Evolutionary conservation across 2,329 filamentous ascomycete genomes (phyloP), one percentile per base, ranked within the genome.

Genomic region (Beauveria australis): DNA sequence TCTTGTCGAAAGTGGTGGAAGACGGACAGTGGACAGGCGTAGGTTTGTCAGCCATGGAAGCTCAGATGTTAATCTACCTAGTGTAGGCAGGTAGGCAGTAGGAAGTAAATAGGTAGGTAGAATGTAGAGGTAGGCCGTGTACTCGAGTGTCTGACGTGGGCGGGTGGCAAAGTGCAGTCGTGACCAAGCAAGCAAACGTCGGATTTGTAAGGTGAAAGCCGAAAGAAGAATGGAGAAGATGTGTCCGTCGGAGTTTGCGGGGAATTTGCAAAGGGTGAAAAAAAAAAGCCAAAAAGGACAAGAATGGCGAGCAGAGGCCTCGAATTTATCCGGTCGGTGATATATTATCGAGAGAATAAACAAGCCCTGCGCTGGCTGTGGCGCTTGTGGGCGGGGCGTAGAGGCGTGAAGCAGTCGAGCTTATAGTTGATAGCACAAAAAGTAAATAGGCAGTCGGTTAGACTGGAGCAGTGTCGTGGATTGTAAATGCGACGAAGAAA

Each of bases 1-100:
- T 49, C 53, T 44, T 61, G 40, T 60, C 61, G 57, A 60, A 60
- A 8, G 30, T 48, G 30, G 60, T 63, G 49, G 59, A 61, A 61
- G 40, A 24, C 33, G 30, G 53, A 30, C 43, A 53, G 19, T 44
- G 37, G 44, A 40, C 3, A 14, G 30, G 52, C 10, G 46, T 56
- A 51, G 60, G 60, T 61, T 57, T 61, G 60, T 61, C 53, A 61
- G 60, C 60, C 53, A 57, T 18, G 24, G 37, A 44, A 16, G 2
- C 30, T 12, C 12, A 33, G 30, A 33, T 30, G 1, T 37, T 1
- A 14, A 9, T n/a, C 2, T 37, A 37, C 26, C 30, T 22, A 41
- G 41, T 51, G 49, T 24, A 51, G 40, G 19, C 33, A 47, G 28
- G 44, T 30, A 54, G 53, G 53, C 24, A 56, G 44, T 33, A 33